These are phyloP conservation scores for Wickerhamia fluorescens DNA, from an alignment of 805 yeast species.

Conservation along the genomic window DNA sequence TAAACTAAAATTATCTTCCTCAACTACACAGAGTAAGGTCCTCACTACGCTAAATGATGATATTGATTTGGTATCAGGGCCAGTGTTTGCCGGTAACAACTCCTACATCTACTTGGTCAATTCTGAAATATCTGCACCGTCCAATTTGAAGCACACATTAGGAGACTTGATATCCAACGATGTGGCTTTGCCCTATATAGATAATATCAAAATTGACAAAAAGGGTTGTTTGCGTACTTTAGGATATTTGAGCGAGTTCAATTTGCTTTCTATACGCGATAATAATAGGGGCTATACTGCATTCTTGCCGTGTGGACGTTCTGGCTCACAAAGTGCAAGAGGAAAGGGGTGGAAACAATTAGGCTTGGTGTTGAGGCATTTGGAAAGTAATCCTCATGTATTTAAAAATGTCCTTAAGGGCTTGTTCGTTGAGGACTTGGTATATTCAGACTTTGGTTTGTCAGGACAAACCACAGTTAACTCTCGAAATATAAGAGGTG, in stretches of 20 bases:
- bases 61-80: constrained; percentile 36
- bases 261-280: constrained; percentile 44
- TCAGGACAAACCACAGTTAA: constrained; percentile 12
- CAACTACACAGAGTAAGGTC: constrained; percentile 4
- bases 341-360: constrained; percentile 46
- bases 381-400: constrained; percentile 45
- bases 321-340: constrained; percentile 21
- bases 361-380: constrained; percentile 53
- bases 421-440: constrained; percentile 51
- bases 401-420: constrained; percentile 50
- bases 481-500: constrained; percentile 22
- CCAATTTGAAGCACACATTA: constrained; percentile 55
- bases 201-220: constrained; percentile 27
- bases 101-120: constrained; percentile 61
- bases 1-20: constrained; percentile 28
- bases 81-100: constrained; percentile 45
- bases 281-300: constrained; percentile 63
- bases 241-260: constrained; percentile 45
- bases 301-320: constrained; percentile 62
- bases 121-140: constrained; percentile 56
- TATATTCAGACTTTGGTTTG: constrained; percentile 56
- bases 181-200: constrained; percentile 17
- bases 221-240: constrained; percentile 57
- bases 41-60: constrained; percentile 48
- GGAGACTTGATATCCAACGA: constrained; percentile 38